Conservation (phyloP, 805 yeast species). For the Scheffersomyces lignosus region DNA sequence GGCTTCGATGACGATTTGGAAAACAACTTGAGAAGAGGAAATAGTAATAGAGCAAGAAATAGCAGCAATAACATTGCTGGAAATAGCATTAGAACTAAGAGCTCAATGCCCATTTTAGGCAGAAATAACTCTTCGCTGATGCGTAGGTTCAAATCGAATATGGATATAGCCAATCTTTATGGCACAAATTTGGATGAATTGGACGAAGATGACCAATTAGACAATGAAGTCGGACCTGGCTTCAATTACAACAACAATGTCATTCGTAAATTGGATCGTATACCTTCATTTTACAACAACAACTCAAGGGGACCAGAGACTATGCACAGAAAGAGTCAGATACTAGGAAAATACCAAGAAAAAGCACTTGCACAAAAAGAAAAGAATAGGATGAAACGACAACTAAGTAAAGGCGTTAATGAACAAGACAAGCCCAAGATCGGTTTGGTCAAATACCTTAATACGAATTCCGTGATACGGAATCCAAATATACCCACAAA, state of each 20-base stretch:
- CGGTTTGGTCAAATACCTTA: slow-evolving; percentile 33
- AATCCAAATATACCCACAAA: slow-evolving; percentile 13
- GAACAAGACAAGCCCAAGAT: slow-evolving; percentile 13
- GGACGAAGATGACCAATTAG: slow-evolving; percentile 7
- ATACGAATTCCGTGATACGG: slow-evolving; percentile 13
- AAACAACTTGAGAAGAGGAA: slow-evolving; percentile 1
- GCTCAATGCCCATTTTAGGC: slow-evolving; percentile 22
- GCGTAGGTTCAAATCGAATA: slow-evolving; percentile 33
- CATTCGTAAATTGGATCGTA: slow-evolving; percentile 37
- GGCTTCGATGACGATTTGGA: slow-evolving; percentile 29
- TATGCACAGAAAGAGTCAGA: neutral
- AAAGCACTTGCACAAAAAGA: neutral
- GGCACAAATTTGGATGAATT: slow-evolving; percentile 5
- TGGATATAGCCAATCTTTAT: slow-evolving; percentile 22
- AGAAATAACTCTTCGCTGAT: slow-evolving; percentile 7
- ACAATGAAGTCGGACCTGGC: slow-evolving; percentile 15
- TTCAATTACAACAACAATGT: slow-evolving; percentile 36
- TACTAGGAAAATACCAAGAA: slow-evolving; percentile 1
- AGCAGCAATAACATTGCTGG: neutral
- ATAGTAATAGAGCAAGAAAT: neutral
- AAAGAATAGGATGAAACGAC: neutral
- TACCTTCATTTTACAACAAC: slow-evolving; percentile 40
- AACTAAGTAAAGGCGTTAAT: neutral
- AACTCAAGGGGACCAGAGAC: slow-evolving; percentile 27
- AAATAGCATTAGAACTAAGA: slow-evolving; percentile 12